phyloP scores from a whole-genome alignment of 2,329 filamentous ascomycete species.

The Alternaria arborescens region DNA sequence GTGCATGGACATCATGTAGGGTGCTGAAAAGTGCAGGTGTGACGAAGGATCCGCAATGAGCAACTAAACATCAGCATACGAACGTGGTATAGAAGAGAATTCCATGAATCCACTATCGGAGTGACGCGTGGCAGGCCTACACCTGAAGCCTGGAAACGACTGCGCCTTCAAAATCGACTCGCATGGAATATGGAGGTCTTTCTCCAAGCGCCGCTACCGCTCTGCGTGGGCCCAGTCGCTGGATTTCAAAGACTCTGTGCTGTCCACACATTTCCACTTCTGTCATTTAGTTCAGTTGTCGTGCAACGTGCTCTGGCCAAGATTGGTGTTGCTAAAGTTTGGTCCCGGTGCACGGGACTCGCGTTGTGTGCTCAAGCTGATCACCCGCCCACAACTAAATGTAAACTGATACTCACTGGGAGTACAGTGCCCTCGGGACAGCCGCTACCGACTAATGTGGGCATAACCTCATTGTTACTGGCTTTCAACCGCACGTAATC shows the following conservation, averaged over 20 bases:
- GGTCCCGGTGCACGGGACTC: not conserved
- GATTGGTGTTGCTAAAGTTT: not conserved
- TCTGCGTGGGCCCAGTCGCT: not conserved
- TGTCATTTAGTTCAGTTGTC: not conserved
- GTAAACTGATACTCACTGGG: not conserved
- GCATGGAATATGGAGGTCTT: not conserved
- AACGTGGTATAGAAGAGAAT: not conserved
- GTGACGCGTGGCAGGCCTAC: slow-evolving; percentile 2
- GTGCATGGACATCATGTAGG: not conserved
- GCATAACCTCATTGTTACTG: not conserved
- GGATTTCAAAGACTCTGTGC: not conserved
- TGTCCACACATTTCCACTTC: not conserved
- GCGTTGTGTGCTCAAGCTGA: slow-evolving; percentile 5
- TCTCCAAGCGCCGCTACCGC: not conserved
- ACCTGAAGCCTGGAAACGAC: not conserved
- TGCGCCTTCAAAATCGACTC: not conserved
- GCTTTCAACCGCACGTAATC: not conserved
- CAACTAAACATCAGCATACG: not conserved
- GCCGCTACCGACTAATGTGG: not conserved
- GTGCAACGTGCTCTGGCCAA: slow-evolving; percentile 7
- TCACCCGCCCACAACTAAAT: not conserved
- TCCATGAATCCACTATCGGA: not conserved
- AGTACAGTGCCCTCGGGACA: not conserved
- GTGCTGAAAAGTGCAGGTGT: slow-evolving; percentile 1
- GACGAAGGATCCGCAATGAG: not conserved